Evolutionary conservation across 768 basidiomycete genomes (phyloP).

Genomic region (Lactifluus rugatus): DNA sequence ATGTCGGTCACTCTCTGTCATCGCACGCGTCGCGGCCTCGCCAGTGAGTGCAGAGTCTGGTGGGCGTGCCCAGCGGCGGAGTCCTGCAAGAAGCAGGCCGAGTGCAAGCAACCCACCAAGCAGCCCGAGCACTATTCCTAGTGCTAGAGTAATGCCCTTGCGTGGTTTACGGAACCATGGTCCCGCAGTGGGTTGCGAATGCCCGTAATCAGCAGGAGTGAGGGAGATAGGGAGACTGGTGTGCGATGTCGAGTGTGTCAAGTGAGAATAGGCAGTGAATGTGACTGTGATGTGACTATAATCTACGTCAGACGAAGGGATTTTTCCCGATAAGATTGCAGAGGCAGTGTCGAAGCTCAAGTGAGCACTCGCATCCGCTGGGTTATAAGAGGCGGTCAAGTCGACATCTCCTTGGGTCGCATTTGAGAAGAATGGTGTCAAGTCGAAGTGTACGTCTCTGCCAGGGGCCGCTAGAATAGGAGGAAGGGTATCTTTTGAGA

Average conservation of each 20-base stretch:
- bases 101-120: constrained; percentile 50
- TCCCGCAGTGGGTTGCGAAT: constrained; percentile 27
- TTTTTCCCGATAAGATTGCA: constrained; percentile 42
- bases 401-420: constrained; percentile 34
- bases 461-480: constrained; percentile 46
- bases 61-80: constrained; percentile 47
- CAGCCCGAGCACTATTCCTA: constrained; percentile 52
- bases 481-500: constrained; percentile 47
- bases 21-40: constrained; percentile 47
- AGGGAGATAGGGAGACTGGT: constrained; percentile 45
- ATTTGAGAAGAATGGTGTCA: constrained; percentile 50
- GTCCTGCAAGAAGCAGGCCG: constrained; percentile 42
- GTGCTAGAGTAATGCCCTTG: constrained; percentile 42
- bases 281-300: constrained; percentile 38
- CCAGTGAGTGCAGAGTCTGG: constrained; percentile 52
- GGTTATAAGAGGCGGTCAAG: constrained; percentile 47
- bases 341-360: constrained; percentile 41
- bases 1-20: constrained; percentile 54
- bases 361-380: constrained; percentile 38
- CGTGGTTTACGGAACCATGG: constrained; percentile 37
- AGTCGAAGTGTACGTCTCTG: constrained; percentile 40
- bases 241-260: constrained; percentile 66
- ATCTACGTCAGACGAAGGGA: constrained; percentile 28
- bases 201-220: constrained; percentile 30
- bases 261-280: constrained; percentile 57